A percentile compares a stretch with the other conserved stretches of the same genome.
Evolutionary conservation across 208 protist genomes (phyloP).

Genomic region (Leptomonas seymouri): DNA sequence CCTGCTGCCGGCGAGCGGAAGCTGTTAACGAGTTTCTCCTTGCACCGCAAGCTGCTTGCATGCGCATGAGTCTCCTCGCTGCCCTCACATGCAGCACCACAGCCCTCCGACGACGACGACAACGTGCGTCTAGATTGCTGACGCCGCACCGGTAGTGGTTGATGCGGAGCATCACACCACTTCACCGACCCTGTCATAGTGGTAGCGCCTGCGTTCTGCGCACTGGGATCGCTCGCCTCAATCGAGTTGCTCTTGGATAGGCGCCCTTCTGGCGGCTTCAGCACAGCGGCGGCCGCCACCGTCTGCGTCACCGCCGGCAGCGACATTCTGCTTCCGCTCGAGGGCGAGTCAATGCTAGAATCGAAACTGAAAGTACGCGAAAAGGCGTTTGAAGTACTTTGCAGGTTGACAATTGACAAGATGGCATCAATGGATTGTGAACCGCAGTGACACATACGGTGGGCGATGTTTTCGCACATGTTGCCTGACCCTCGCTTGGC

Average conservation of each 20-base stretch:
- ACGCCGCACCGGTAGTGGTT: slow-evolving; percentile 3
- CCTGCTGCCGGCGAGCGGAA: slow-evolving; percentile 1
- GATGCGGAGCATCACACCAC: not conserved
- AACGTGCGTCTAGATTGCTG: not conserved
- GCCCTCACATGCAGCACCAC: not conserved
- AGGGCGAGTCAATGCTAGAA: slow-evolving; percentile 17
- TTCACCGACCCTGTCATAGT: slow-evolving; percentile 3
- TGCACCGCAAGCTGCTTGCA: not conserved
- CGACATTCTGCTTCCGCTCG: not conserved
- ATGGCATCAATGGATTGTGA: slow-evolving; percentile 49
- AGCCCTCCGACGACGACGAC: not conserved
- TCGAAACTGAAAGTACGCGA: slow-evolving; percentile 26
- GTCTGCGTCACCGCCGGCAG: not conserved
- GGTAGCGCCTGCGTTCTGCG: not conserved
- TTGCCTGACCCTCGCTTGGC: not conserved
- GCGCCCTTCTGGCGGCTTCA: slow-evolving; percentile 1
- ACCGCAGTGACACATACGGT: not conserved
- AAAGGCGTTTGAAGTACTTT: slow-evolving; percentile 29
- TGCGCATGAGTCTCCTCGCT: not conserved
- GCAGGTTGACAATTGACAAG: slow-evolving; percentile 66
- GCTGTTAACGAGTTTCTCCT: slow-evolving; percentile 7
- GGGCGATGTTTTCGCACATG: not conserved
- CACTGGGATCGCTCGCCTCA: not conserved
- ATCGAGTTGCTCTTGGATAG: not conserved
- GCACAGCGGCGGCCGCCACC: slow-evolving; percentile 1